Conservation (phyloP, 225 moss, liverwort and hornwort genomes). For the Polytrichum commune region DNA sequence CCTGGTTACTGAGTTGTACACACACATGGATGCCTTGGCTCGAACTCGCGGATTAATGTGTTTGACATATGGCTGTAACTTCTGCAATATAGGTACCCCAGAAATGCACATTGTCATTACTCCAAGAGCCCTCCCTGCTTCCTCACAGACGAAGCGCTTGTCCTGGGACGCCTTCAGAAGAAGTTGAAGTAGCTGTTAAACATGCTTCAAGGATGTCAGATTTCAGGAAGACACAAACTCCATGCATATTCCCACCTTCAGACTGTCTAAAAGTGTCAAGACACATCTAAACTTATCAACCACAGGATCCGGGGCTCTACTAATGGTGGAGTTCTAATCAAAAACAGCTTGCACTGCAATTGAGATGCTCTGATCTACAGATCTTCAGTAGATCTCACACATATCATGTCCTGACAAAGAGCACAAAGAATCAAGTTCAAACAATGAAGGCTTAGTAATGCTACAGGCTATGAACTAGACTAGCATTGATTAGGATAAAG, state of each 20-base stretch:
- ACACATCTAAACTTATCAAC: neutral
- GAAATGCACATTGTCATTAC: slow-evolving; percentile 75
- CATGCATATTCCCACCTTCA: neutral
- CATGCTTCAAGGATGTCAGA: slow-evolving; percentile 22
- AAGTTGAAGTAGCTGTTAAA: slow-evolving; percentile 82
- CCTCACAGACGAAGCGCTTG: slow-evolving; percentile 98
- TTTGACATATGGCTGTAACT: slow-evolving; percentile 82
- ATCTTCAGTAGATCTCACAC: neutral
- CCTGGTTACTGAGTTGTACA: slow-evolving; percentile 80
- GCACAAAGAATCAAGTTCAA: too few relatives aligned
- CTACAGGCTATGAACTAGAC: neutral
- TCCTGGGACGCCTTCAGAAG: slow-evolving; percentile 95
- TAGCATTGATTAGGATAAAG: neutral
- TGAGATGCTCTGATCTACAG: neutral
- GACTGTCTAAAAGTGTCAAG: neutral
- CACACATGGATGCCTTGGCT: slow-evolving; percentile 85
- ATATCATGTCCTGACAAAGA: neutral
- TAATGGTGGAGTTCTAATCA: neutral
- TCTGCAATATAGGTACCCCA: slow-evolving; percentile 66
- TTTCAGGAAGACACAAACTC: neutral
- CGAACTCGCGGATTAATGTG: slow-evolving; percentile 93
- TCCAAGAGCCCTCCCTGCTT: slow-evolving; percentile 81
- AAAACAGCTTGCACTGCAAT: neutral
- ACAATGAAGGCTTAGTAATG: neutral
- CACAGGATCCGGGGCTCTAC: neutral